These are phyloP conservation scores for Clavispora santaluciae DNA, from an alignment of 805 yeast genomes.

Conservation along the genomic window DNA sequence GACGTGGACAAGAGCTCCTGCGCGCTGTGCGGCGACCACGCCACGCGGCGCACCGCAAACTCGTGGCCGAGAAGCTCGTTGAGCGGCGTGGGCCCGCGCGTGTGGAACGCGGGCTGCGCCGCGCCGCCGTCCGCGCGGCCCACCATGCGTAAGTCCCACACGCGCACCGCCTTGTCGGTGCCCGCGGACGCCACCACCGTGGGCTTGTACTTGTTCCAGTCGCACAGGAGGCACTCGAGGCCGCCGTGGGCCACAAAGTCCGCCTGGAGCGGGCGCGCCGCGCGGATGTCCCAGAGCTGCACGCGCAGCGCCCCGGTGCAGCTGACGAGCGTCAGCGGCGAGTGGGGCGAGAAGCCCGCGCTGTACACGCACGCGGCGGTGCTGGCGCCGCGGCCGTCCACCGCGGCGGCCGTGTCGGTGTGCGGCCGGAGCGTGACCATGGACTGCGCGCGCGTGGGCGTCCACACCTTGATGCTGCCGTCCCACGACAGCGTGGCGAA, in stretches of 20 bases:
- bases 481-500: slow-evolving; percentile 91
- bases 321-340: slow-evolving; percentile 61
- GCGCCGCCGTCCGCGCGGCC: slow-evolving; percentile 31
- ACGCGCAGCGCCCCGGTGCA: slow-evolving; percentile 72
- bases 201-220: slow-evolving; percentile 86
- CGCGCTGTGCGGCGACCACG: slow-evolving; percentile 86
- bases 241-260: slow-evolving; percentile 75
- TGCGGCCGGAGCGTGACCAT: slow-evolving; percentile 47
- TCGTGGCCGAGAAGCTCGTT: slow-evolving; percentile 85
- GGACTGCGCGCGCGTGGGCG: slow-evolving; percentile 54
- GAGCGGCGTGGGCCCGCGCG: slow-evolving; percentile 58
- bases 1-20: slow-evolving; percentile 69
- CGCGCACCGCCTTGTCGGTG: slow-evolving; percentile 77
- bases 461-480: slow-evolving; percentile 78
- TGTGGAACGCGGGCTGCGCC: slow-evolving; percentile 38
- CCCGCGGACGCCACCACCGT: slow-evolving; percentile 82
- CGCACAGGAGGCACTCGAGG: slow-evolving; percentile 73
- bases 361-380: slow-evolving; percentile 67
- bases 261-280: slow-evolving; percentile 54
- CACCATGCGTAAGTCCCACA: slow-evolving; percentile 86
- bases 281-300: slow-evolving; percentile 78
- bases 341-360: slow-evolving; percentile 81
- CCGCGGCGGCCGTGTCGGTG: slow-evolving; percentile 24
- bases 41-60: slow-evolving; percentile 75
- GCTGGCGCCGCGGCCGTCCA: slow-evolving; percentile 30